Percentiles rank a stretch among this genome's conserved stretches.
Evolutionary conservation across 2,329 filamentous ascomycete species (phyloP).

Genomic region (Ambrosiella beaveri): DNA sequence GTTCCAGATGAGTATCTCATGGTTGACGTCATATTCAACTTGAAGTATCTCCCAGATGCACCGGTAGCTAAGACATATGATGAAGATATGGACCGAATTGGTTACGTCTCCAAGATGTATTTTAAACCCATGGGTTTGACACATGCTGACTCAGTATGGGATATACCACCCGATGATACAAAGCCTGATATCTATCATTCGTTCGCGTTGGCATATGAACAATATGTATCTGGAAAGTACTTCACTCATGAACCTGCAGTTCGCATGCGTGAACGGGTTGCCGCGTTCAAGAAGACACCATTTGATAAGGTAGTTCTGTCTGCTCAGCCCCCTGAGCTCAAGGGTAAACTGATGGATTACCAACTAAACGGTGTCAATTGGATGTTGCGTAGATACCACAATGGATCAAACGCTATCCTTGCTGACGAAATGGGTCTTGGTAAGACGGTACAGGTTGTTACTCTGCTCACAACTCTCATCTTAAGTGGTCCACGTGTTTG

Average conservation of each 20-base stretch:
- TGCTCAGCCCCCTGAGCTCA: constrained; percentile 55
- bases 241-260: constrained; percentile 39
- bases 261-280: constrained; percentile 49
- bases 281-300: constrained; percentile 43
- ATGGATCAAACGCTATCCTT: constrained; percentile 68
- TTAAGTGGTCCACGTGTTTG: constrained; percentile 54
- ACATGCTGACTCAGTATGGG: constrained; percentile 88
- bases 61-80: constrained; percentile 42
- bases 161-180: constrained; percentile 53
- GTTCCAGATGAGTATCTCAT: constrained; percentile 75
- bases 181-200: constrained; percentile 53
- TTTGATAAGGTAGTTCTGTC: constrained; percentile 46
- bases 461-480: constrained; percentile 57
- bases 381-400: constrained; percentile 80
- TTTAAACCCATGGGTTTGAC: constrained; percentile 87
- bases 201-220: constrained; percentile 68
- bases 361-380: constrained; percentile 89
- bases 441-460: constrained; percentile 88
- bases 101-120: constrained; percentile 53
- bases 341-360: constrained; percentile 78
- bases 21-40: constrained; percentile 75
- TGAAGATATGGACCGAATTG: constrained; percentile 53
- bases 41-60: constrained; percentile 36
- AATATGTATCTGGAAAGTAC: constrained; percentile 67
- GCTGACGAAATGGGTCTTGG: constrained; percentile 97